phyloP scores from a whole-genome alignment of 2,329 filamentous ascomycete genomes.

The Epichloe brachyelytri region DNA sequence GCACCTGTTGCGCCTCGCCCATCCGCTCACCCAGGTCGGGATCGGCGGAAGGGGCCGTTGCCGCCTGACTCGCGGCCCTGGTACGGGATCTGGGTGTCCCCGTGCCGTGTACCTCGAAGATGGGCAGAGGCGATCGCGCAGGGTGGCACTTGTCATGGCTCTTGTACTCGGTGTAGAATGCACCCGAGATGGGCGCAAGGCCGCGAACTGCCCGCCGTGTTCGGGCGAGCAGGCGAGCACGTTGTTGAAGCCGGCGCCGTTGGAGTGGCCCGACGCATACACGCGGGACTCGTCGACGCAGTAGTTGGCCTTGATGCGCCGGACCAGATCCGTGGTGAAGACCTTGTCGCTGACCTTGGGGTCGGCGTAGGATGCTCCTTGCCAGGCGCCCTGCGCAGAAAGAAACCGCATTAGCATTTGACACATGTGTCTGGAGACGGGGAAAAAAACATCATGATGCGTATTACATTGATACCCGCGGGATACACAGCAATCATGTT shows the following conservation, averaged over 20 bases:
- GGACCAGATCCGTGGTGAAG: conserved; percentile 31
- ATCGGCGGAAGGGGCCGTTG: conserved; percentile 31
- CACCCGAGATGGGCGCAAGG: conserved; percentile 27
- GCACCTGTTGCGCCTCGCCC: conserved; percentile 19
- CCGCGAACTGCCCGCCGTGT: conserved; percentile 25
- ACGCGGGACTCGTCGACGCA: conserved; percentile 28
- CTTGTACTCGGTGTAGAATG: conserved; percentile 26
- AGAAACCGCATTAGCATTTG: background rate
- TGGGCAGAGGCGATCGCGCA: conserved; percentile 27
- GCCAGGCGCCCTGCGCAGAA: conserved; percentile 24
- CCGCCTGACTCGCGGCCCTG: conserved; percentile 23
- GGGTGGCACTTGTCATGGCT: conserved; percentile 19
- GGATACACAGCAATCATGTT: conserved; percentile 30
- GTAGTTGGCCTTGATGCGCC: conserved; percentile 22
- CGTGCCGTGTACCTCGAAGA: conserved; percentile 39
- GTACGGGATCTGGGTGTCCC: conserved; percentile 33
- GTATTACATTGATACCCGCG: conserved; percentile 24
- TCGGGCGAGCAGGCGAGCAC: conserved; percentile 27
- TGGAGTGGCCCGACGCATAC: conserved; percentile 31
- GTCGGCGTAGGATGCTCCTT: conserved; percentile 23
- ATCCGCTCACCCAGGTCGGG: conserved; percentile 24
- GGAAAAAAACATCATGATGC: no score
- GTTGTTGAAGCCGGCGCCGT: conserved; percentile 31
- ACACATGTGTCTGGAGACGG: no score
- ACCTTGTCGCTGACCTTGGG: conserved; percentile 23